Conservation (phyloP, 2,329 filamentous ascomycete species). For the Coniochaeta prunicola region DNA sequence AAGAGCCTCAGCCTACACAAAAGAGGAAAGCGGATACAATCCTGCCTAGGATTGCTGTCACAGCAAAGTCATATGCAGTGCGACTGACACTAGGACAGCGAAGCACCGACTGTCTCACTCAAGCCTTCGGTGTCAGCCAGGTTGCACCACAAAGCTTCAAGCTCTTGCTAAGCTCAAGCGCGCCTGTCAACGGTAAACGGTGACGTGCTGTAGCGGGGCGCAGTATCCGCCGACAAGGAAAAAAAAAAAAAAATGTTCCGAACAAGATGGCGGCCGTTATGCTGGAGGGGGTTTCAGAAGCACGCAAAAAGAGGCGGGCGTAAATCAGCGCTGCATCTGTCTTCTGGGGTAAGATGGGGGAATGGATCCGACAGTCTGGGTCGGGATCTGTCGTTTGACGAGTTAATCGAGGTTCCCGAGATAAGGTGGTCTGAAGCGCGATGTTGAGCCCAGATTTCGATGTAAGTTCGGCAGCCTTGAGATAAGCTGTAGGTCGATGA, state of each 20-base stretch:
- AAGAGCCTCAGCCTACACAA: conserved; percentile 23
- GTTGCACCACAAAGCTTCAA: neutral
- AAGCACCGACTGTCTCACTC: neutral
- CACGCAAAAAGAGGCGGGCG: neutral
- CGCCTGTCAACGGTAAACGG: neutral
- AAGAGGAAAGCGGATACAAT: conserved; percentile 4
- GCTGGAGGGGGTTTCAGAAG: neutral
- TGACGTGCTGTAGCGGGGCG: neutral
- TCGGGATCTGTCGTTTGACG: conserved; percentile 9
- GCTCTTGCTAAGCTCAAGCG: neutral
- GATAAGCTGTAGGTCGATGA: conserved; percentile 30
- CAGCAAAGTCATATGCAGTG: neutral
- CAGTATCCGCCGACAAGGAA: neutral
- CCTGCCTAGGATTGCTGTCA: neutral
- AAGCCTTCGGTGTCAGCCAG: neutral
- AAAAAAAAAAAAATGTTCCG: neutral
- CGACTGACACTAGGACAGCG: neutral
- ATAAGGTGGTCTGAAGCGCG: conserved; percentile 3
- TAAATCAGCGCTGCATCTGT: conserved; percentile 1
- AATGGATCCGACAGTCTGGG: conserved; percentile 24
- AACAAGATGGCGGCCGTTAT: neutral
- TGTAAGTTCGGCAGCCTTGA: conserved; percentile 17
- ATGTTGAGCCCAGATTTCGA: conserved; percentile 19
- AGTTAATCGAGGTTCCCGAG: conserved; percentile 7
- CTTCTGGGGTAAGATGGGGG: conserved; percentile 1